These are phyloP conservation scores for Vaccinium vitisidaea DNA, from an alignment of 148 eudicot species.

Conservation along the genomic window DNA sequence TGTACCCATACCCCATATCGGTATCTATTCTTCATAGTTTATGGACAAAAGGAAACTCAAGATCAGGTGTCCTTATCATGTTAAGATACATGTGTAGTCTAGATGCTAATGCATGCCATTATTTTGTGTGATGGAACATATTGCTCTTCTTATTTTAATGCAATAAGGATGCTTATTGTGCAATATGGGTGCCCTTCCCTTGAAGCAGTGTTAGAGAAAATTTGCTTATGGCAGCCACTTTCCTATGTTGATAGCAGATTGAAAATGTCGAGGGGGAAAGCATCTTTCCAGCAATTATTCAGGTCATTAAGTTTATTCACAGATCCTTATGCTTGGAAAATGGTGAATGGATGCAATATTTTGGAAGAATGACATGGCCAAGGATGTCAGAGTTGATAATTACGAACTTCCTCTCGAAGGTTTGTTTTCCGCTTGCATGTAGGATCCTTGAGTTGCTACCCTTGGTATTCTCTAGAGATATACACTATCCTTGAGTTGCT, in stretches of 20 bases:
- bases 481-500: neutral
- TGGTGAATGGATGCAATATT: constrained; percentile 72
- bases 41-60: too few relatives aligned
- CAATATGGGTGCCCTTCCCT: neutral
- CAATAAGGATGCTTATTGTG: neutral
- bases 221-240: constrained; percentile 2
- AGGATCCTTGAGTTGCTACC: neutral
- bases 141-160: neutral
- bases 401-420: constrained; percentile 83
- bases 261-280: constrained; percentile 50
- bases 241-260: constrained; percentile 35
- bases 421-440: constrained; percentile 23
- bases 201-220: neutral
- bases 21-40: too few relatives aligned
- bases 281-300: constrained; percentile 56
- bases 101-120: neutral
- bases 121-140: neutral
- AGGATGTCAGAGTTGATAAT: constrained; percentile 92
- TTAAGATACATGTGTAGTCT: too few relatives aligned
- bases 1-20: too few relatives aligned
- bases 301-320: constrained; percentile 58
- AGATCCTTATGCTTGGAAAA: constrained; percentile 58
- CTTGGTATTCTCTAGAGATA: neutral
- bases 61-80: too few relatives aligned
- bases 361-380: constrained; percentile 97